A percentile compares a stretch with the other conserved stretches of the same genome.
These are phyloP conservation scores for Monosporozyma solicola DNA, from an alignment of 805 yeast genomes.

Conservation along the genomic window DNA sequence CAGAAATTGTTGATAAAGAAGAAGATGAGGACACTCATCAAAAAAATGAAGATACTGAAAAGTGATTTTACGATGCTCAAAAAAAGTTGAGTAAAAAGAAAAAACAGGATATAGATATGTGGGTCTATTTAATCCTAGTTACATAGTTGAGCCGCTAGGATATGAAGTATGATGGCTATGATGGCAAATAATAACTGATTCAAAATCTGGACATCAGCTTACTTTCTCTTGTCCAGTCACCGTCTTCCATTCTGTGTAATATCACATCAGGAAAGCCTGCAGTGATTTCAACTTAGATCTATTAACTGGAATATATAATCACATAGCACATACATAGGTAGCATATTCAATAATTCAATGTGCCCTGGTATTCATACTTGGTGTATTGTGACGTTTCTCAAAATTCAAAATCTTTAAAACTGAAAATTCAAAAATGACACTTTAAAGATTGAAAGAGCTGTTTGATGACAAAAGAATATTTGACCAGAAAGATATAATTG, in stretches of 20 bases:
- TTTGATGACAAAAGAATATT: not conserved
- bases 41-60: not conserved
- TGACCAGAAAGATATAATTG: not conserved
- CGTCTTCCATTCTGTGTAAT: not conserved
- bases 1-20: not conserved
- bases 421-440: not conserved
- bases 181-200: not conserved
- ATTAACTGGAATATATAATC: not conserved
- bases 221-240: not conserved
- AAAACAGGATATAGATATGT: not conserved
- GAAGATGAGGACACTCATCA: not conserved
- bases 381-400: not conserved
- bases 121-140: not conserved
- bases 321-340: not conserved
- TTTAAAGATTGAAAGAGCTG: not conserved
- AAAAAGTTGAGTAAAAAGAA: not conserved
- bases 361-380: not conserved
- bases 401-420: not conserved
- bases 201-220: not conserved
- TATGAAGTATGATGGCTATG: not conserved
- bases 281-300: too few relatives aligned
- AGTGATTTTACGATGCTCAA: not conserved
- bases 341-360: not conserved
- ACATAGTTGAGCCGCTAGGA: not conserved
- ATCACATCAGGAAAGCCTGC: not conserved